phyloP scores from a whole-genome alignment of 139 green algal species.

The Volvox africanus region DNA sequence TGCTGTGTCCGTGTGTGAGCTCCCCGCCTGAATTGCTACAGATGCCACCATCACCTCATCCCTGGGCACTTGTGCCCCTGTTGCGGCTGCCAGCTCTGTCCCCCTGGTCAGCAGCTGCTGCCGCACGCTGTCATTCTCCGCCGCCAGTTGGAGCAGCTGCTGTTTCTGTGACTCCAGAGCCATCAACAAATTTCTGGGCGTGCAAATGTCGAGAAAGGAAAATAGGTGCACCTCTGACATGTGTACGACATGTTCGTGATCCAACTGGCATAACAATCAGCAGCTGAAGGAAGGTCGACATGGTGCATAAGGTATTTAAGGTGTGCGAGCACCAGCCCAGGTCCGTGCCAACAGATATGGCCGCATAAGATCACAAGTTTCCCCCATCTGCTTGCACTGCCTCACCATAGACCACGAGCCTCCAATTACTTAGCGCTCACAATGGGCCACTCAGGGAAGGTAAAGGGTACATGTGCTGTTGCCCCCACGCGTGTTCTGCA shows the following conservation, averaged over 20 bases:
- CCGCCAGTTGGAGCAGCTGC: not conserved
- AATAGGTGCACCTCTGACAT: not conserved
- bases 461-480: too few relatives aligned
- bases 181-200: conserved; percentile 3
- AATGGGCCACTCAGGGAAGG: too few relatives aligned
- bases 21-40: not conserved
- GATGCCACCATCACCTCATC: not conserved
- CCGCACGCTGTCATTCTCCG: not conserved
- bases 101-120: conserved; percentile 10
- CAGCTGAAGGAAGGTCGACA: too few relatives aligned
- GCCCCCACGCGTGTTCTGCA: too few relatives aligned
- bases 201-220: not conserved
- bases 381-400: too few relatives aligned
- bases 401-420: too few relatives aligned
- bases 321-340: not conserved
- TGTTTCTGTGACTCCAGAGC: conserved; percentile 23
- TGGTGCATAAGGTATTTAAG: too few relatives aligned
- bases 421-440: too few relatives aligned
- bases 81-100: not conserved
- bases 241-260: not conserved
- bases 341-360: not conserved
- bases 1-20: not conserved
- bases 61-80: not conserved
- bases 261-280: too few relatives aligned
- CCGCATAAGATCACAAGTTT: too few relatives aligned